These are phyloP conservation scores for Dacryopinax primogenitus DNA, from an alignment of 768 basidiomycete genomes.

Conservation along the genomic window DNA sequence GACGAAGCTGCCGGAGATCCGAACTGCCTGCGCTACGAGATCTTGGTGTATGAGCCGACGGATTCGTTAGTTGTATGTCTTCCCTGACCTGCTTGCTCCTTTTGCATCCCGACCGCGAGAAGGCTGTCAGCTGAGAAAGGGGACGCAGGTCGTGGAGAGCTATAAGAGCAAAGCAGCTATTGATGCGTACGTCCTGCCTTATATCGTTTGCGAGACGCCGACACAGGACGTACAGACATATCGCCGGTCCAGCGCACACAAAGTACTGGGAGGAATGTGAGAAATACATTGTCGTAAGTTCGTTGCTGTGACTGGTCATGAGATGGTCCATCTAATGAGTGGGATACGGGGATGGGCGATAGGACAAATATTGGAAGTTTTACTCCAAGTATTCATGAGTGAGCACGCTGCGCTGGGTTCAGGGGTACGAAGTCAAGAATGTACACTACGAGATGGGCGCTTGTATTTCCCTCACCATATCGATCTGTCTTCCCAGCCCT, in stretches of 20 bases:
- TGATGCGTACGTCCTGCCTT: background rate
- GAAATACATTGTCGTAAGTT: background rate
- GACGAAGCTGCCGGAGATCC: background rate
- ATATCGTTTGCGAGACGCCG: background rate
- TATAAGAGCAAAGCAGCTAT: conserved; percentile 3
- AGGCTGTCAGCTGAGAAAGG: too few species aligned
- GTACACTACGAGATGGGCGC: too few species aligned
- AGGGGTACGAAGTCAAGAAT: too few species aligned
- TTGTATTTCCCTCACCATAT: too few species aligned
- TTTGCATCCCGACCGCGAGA: too few species aligned
- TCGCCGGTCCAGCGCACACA: conserved; percentile 1
- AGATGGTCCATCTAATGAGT: too few species aligned
- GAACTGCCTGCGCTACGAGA: conserved; percentile 4
- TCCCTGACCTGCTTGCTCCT: background rate
- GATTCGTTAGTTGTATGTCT: background rate
- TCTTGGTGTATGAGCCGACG: background rate
- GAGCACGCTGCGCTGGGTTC: too few species aligned
- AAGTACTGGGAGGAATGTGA: conserved; percentile 5
- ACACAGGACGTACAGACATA: background rate
- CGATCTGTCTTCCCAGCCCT: too few species aligned
- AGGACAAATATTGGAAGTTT: conserved; percentile 5
- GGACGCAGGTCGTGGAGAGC: conserved; percentile 7
- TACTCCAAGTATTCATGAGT: background rate
- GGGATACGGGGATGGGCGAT: too few species aligned
- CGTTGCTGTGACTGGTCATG: background rate